Percentiles rank a stretch among this genome's conserved stretches.
These are phyloP conservation scores for Penicillium goetzii DNA, from an alignment of 495 filamentous ascomycete genomes.

Conservation along the genomic window DNA sequence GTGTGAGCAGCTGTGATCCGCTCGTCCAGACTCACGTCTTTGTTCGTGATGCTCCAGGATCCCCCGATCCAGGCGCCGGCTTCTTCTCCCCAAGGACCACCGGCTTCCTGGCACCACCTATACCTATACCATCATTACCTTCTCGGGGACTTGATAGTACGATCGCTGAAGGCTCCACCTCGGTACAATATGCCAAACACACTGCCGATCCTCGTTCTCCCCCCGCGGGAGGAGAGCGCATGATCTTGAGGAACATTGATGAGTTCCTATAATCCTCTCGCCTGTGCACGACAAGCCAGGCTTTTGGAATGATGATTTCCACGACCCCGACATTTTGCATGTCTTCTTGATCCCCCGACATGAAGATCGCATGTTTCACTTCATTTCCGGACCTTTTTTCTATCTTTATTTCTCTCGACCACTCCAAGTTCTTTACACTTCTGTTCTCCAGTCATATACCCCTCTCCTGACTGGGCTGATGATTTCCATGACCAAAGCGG, in stretches of 20 bases:
- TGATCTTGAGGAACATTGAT: constrained; percentile 59
- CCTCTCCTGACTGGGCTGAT: constrained; percentile 34
- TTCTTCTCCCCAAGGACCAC: constrained; percentile 56
- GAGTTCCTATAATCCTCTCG: constrained; percentile 51
- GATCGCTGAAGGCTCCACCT: constrained; percentile 30
- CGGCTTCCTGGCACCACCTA: constrained; percentile 48
- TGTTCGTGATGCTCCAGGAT: constrained; percentile 35
- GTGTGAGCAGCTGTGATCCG: constrained; percentile 35
- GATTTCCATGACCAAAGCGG: constrained; percentile 52
- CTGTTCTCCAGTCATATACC: constrained; percentile 31
- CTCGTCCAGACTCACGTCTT: constrained; percentile 43
- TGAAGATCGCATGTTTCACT: constrained; percentile 23
- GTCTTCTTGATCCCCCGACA: constrained; percentile 26
- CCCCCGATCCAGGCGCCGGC: constrained; percentile 36
- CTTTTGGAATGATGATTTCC: constrained; percentile 43
- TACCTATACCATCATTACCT: constrained; percentile 35
- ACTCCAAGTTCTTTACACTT: constrained; percentile 17
- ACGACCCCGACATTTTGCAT: constrained; percentile 36
- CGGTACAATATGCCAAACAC: constrained; percentile 35
- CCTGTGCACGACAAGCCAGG: constrained; percentile 4
- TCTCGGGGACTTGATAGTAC: constrained; percentile 37
- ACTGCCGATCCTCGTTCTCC: constrained; percentile 55
- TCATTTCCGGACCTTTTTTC: constrained; percentile 12
- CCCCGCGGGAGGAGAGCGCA: constrained; percentile 46
- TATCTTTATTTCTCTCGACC: constrained; percentile 2